Base-by-base conservation (phyloP, 805 yeast genomes). In the Candida yuanshanica region DNA sequence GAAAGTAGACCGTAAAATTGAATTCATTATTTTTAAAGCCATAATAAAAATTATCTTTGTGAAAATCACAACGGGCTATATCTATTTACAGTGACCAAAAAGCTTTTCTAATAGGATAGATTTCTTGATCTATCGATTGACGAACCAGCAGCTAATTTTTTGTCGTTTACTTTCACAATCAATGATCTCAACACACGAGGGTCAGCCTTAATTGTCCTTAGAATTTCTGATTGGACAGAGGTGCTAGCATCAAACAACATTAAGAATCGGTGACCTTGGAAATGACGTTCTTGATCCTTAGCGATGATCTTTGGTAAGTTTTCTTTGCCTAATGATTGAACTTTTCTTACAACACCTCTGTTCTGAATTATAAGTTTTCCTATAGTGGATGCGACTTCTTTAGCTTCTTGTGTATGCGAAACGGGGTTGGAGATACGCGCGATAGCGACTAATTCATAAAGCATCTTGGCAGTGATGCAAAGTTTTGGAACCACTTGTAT, bases 261-360 rank as follows among this genome's bases (percentile, higher is more conserved):
- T 44, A 84, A 63, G 55, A 93, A 91, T 53, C 87, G 90, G 44
- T 83, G 81, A 3, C 97, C 98, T 59, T 87, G 90, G 59, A 87
- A 87, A 63, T 90, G 95, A 46, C 79, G 74, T 58, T 90, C 95
- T 56, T 89, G 95, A 56, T 88, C 88, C 58, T 86, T 86, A 50
- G 81, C 78, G 65, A 86, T 74, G 46, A 91, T 75, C 49, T 79
- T 83, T 16, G 98, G 96, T 41, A 93, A 71, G 21, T 80, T 79
- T 47, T 77, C 77, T 33, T 80, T 75, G 1, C 96, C 97, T 60
- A 90, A 65, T 47, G 89, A 83, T 38, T 83, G 75, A 35, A 91
- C 77, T 46, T 78, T 81, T 59, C 98, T 76, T 29, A 91, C 80
- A n/a, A 91, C 91, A 38, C 99, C 99, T 72, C 96, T 87, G 64